Percentiles rank a stretch among this genome's conserved stretches.
Conservation (phyloP, 306 rosid species). For the Sicyos baderoa region DNA sequence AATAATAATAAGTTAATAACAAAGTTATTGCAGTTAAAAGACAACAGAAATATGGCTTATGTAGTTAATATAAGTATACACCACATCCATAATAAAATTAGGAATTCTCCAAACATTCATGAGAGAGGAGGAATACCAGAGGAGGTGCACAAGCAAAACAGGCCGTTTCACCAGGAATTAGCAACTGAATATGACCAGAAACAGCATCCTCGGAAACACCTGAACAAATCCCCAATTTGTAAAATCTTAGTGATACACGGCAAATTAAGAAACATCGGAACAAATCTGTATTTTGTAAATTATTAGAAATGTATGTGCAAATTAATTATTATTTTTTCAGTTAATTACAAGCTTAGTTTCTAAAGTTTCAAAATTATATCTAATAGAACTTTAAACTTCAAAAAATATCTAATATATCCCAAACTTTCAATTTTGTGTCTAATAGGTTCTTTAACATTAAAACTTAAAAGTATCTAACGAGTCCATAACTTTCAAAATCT, state of each 20-base stretch:
- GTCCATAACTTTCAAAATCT: neutral
- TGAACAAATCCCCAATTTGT: slow-evolving; percentile 31
- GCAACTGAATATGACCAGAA: slow-evolving; percentile 92
- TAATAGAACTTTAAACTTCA: neutral
- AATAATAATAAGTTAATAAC: neutral
- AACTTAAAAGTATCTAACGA: neutral
- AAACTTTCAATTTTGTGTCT: neutral
- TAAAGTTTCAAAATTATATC: neutral
- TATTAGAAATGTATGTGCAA: neutral
- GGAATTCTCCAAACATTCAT: slow-evolving; percentile 1
- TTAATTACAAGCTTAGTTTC: neutral
- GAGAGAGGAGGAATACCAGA: slow-evolving; percentile 42
- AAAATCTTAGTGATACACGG: neutral
- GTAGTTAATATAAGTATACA: neutral
- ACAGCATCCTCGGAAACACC: slow-evolving; percentile 99
- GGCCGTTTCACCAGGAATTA: slow-evolving; percentile 93
- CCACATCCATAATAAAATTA: neutral
- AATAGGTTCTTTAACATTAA: neutral
- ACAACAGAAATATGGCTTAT: neutral
- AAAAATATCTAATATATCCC: neutral
- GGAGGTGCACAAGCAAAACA: slow-evolving; percentile 99
- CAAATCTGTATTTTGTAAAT: slow-evolving; percentile 23
- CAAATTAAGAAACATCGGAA: slow-evolving; percentile 51
- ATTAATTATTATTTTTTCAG: neutral
- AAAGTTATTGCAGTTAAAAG: neutral